Conservation (phyloP, 2,329 filamentous ascomycete species). For the Epichloe aotearoae region DNA sequence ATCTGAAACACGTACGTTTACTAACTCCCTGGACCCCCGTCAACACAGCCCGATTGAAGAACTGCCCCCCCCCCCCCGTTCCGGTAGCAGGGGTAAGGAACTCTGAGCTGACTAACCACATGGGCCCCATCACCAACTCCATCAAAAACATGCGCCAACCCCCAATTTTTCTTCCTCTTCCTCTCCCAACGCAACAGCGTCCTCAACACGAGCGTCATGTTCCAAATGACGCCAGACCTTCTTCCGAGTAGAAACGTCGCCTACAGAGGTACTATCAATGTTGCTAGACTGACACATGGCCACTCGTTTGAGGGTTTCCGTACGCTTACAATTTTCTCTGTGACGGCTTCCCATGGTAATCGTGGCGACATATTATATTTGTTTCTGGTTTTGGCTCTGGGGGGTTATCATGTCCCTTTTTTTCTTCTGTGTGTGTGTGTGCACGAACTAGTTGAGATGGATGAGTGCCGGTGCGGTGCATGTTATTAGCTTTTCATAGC, state of each 20-base stretch:
- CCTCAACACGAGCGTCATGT: constrained; percentile 7
- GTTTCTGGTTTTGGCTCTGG: too few species aligned
- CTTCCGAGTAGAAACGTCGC: constrained; percentile 13
- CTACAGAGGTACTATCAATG: constrained; percentile 4
- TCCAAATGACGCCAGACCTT: constrained; percentile 10
- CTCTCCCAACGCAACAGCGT: constrained; percentile 16
- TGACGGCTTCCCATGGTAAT: constrained; percentile 32
- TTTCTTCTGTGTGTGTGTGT: too few species aligned
- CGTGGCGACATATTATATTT: constrained; percentile 22
- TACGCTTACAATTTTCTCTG: constrained; percentile 9
- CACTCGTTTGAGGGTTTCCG: constrained; percentile 32
- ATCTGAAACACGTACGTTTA: too few species aligned
- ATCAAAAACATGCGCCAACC: neutral
- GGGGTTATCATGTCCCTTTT: too few species aligned
- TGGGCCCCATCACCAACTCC: neutral
- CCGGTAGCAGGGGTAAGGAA: too few species aligned
- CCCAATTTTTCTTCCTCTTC: neutral
- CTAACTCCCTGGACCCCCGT: too few species aligned
- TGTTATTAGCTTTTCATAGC: too few species aligned
- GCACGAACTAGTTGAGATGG: too few species aligned
- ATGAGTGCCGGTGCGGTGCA: too few species aligned
- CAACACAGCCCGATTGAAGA: too few species aligned
- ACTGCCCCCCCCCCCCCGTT: too few species aligned
- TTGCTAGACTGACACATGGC: constrained; percentile 25
- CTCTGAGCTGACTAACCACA: neutral